These are phyloP conservation scores for Fusarium compactum DNA, from an alignment of 2,329 filamentous ascomycete species.

Conservation along the genomic window DNA sequence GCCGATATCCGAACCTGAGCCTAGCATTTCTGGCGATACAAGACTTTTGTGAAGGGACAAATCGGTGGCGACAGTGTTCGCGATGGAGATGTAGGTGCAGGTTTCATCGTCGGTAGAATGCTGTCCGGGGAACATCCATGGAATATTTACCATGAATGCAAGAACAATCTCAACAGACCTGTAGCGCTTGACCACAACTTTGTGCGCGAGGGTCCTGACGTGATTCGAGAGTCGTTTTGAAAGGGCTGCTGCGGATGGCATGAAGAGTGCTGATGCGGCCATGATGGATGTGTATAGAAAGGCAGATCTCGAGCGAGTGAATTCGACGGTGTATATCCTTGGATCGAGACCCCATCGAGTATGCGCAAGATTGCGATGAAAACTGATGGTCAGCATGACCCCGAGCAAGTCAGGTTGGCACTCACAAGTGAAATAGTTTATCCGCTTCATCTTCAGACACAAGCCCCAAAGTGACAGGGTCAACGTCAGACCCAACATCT, in stretches of 20 bases:
- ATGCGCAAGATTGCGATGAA: constrained; percentile 76
- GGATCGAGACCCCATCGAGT: constrained; percentile 81
- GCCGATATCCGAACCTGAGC: constrained; percentile 57
- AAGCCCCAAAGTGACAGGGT: constrained; percentile 78
- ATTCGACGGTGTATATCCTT: constrained; percentile 71
- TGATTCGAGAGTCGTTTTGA: constrained; percentile 75
- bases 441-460: constrained; percentile 74
- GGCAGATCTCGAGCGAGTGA: constrained; percentile 74
- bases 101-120: constrained; percentile 80
- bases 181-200: constrained; percentile 70
- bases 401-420: constrained; percentile 2
- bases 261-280: constrained; percentile 75
- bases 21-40: constrained; percentile 63
- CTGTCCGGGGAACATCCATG: constrained; percentile 77
- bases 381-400: constrained; percentile 58
- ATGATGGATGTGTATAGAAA: constrained; percentile 80
- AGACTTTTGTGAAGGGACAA: constrained; percentile 78
- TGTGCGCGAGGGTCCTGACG: constrained; percentile 70
- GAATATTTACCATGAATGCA: constrained; percentile 80
- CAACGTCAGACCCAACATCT: constrained; percentile 72
- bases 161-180: constrained; percentile 80
- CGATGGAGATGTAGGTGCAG: constrained; percentile 77
- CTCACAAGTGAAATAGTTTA: constrained; percentile 73
- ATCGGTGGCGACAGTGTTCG: constrained; percentile 76
- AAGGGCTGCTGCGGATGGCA: constrained; percentile 71